Conservation (phyloP, 2,329 filamentous ascomycete species). For the Grosmannia clavigera region DNA sequence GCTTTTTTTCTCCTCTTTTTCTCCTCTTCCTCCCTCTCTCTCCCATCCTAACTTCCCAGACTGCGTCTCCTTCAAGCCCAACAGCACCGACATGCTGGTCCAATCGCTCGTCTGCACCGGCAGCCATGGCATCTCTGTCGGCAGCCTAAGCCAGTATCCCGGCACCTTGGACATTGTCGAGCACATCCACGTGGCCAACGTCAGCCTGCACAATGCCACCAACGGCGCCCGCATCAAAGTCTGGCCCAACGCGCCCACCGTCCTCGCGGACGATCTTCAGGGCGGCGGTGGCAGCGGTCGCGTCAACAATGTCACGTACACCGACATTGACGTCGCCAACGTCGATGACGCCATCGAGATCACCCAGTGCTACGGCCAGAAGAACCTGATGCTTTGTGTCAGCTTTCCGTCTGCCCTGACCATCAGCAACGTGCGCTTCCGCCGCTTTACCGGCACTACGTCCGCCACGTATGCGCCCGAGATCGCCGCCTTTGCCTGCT, state of each 20-base stretch:
- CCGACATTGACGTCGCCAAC: conserved; percentile 39
- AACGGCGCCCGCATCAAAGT: conserved; percentile 54
- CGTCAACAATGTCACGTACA: too few relatives aligned
- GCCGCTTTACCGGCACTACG: conserved; percentile 38
- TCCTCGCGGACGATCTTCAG: background rate
- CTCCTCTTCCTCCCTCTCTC: too few relatives aligned
- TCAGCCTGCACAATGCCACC: conserved; percentile 16
- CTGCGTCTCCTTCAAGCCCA: conserved; percentile 53
- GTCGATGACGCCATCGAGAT: conserved; percentile 52
- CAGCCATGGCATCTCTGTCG: conserved; percentile 49
- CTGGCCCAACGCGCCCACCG: conserved; percentile 22
- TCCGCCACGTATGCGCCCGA: conserved; percentile 15
- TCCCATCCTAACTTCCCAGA: conserved; percentile 19
- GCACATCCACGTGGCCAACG: conserved; percentile 40
- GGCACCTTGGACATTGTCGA: conserved; percentile 46
- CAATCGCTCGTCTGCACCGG: conserved; percentile 49
- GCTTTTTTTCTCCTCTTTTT: background rate
- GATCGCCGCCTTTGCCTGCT: conserved; percentile 17
- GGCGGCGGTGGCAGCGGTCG: too few relatives aligned
- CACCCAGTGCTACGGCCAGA: conserved; percentile 31
- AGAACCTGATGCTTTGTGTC: conserved; percentile 48
- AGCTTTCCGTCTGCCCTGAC: conserved; percentile 28
- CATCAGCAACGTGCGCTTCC: conserved; percentile 34
- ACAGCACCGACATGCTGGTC: conserved; percentile 44
- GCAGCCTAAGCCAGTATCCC: conserved; percentile 46